Conservation (phyloP, 2,329 filamentous ascomycete species). For the Epicoccum nigrum region DNA sequence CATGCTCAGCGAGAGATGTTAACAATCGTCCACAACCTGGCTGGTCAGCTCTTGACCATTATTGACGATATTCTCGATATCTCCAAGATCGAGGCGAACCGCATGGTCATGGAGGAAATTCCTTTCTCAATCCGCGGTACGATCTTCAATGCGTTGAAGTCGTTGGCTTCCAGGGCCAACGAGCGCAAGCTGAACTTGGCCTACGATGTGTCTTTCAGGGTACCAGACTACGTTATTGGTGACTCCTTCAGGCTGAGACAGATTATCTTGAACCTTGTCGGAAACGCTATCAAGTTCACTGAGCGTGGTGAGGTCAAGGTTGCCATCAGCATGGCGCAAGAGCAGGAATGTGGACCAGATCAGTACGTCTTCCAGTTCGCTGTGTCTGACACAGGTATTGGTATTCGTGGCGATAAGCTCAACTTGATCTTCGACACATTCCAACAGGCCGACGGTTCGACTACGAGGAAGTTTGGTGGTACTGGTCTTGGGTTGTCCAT, state of each 20-base stretch:
- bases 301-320: constrained; percentile 95
- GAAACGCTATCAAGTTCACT: constrained; percentile 99
- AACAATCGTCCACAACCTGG: constrained; percentile 95
- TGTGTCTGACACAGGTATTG: constrained; percentile 94
- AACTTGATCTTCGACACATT: constrained; percentile 99
- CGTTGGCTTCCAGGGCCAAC: constrained; percentile 94
- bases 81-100: constrained; percentile 85
- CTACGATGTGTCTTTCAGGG: constrained; percentile 90
- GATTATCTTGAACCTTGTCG: constrained; percentile 95
- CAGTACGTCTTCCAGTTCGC: constrained; percentile 96
- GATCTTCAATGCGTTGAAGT: constrained; percentile 97
- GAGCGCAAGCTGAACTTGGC: constrained; percentile 93
- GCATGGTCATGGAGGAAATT: constrained; percentile 98
- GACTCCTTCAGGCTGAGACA: constrained; percentile 96
- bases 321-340: constrained; percentile 77
- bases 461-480: constrained; percentile 93
- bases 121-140: constrained; percentile 93
- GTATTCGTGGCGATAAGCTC: constrained; percentile 92
- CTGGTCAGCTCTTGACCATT: constrained; percentile 94
- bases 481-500: constrained; percentile 94
- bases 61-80: constrained; percentile 82
- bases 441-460: constrained; percentile 96
- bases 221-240: constrained; percentile 93
- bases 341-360: constrained; percentile 68
- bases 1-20: constrained; percentile 97